These are phyloP conservation scores for Austroboletus eburneus DNA, from an alignment of 768 basidiomycete genomes.

Conservation along the genomic window DNA sequence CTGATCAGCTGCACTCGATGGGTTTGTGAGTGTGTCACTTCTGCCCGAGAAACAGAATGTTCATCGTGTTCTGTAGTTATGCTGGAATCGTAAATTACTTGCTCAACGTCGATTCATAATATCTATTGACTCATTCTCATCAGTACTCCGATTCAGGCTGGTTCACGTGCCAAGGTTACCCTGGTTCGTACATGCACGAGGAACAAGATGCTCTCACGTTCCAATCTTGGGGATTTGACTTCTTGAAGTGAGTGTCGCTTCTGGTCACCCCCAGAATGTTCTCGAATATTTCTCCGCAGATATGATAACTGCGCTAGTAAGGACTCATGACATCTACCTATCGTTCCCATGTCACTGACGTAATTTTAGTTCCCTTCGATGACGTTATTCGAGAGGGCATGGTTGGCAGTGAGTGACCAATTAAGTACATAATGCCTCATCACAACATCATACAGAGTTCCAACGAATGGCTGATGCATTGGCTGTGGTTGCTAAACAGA, in stretches of 20 bases:
- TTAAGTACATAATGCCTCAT: neutral
- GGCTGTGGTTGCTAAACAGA: constrained; percentile 37
- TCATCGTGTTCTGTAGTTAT: constrained; percentile 33
- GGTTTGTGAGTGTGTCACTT: constrained; percentile 44
- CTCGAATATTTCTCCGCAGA: constrained; percentile 27
- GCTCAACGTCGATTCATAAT: neutral
- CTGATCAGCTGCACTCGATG: constrained; percentile 48
- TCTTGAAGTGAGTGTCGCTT: constrained; percentile 46
- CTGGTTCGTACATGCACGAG: constrained; percentile 61
- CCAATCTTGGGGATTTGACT: constrained; percentile 60
- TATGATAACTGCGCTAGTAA: constrained; percentile 59
- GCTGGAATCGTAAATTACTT: constrained; percentile 52
- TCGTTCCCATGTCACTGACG: neutral
- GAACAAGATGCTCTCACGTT: constrained; percentile 56
- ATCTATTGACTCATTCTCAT: neutral
- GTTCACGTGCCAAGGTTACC: constrained; percentile 59
- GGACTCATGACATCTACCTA: neutral
- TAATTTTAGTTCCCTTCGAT: constrained; percentile 48
- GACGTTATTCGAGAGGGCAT: constrained; percentile 50
- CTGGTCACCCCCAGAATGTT: neutral
- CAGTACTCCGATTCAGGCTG: constrained; percentile 68
- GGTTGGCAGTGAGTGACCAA: constrained; percentile 41
- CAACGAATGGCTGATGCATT: constrained; percentile 59
- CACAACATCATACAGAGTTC: constrained; percentile 39
- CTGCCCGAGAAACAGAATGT: neutral